A percentile compares a stretch with the other conserved stretches of the same genome.
phyloP scores from a whole-genome alignment of 352 stramenopile species.

The Pythium insidiosum region DNA sequence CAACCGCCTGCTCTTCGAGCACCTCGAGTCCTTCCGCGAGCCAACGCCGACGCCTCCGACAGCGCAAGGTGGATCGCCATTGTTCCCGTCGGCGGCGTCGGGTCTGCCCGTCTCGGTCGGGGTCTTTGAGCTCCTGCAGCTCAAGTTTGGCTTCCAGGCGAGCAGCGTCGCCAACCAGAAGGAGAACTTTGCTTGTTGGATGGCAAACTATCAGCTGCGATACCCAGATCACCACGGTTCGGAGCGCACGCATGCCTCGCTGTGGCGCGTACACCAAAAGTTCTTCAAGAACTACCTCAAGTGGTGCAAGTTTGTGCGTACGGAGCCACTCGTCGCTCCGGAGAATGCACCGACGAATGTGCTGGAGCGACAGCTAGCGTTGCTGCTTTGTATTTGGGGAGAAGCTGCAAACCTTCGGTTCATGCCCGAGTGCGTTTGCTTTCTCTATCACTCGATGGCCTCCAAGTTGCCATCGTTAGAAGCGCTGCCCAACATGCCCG shows the following conservation, averaged over 20 bases:
- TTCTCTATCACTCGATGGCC: slow-evolving; percentile 78
- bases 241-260: slow-evolving; percentile 29
- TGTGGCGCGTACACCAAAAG: slow-evolving; percentile 56
- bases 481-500: slow-evolving; percentile 32
- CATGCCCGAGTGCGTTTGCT: slow-evolving; percentile 88
- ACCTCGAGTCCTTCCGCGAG: slow-evolving; percentile 55
- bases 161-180: slow-evolving; percentile 78
- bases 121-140: slow-evolving; percentile 69
- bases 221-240: slow-evolving; percentile 31
- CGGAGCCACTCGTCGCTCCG: slow-evolving; percentile 64
- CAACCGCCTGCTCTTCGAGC: slow-evolving; percentile 39
- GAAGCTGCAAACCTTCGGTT: slow-evolving; percentile 81
- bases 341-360: slow-evolving; percentile 26
- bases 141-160: slow-evolving; percentile 76
- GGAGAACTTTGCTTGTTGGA: slow-evolving; percentile 79
- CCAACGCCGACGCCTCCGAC: slow-evolving; percentile 3
- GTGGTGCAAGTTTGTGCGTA: slow-evolving; percentile 93
- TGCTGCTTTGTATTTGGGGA: slow-evolving; percentile 81
- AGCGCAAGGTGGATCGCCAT: slow-evolving; percentile 1
- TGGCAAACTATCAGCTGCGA: slow-evolving; percentile 79
- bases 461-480: slow-evolving; percentile 52
- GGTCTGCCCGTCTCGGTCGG: slow-evolving; percentile 19
- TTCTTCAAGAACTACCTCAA: slow-evolving; percentile 90
- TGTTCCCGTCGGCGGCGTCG: slow-evolving; percentile 1
- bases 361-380: slow-evolving; percentile 67